phyloP scores from a whole-genome alignment of 768 basidiomycete genomes.

The Coprinellus aureogranulatus region DNA sequence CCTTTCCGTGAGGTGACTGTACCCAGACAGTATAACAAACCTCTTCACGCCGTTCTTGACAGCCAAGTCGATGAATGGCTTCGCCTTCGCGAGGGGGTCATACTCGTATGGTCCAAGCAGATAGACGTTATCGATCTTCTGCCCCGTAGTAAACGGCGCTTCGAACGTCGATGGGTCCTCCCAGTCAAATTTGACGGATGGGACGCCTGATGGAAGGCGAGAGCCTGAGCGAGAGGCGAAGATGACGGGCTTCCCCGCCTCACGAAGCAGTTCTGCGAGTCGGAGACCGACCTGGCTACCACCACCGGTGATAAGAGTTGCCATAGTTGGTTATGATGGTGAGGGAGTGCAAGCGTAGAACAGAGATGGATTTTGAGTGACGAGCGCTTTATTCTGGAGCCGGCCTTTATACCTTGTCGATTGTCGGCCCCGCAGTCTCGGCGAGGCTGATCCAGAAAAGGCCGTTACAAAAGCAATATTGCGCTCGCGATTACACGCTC shows the following conservation, averaged over 20 bases:
- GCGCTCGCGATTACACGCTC: no score
- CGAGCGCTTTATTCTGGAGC: no score
- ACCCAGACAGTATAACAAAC: constrained; percentile 24
- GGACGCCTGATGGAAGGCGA: constrained; percentile 18
- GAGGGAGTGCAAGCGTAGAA: no score
- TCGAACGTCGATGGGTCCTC: constrained; percentile 22
- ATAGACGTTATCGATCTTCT: constrained; percentile 29
- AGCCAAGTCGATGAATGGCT: constrained; percentile 28
- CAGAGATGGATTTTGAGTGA: no score
- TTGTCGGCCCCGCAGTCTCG: no score
- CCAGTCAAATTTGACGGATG: constrained; percentile 33
- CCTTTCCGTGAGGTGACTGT: not conserved
- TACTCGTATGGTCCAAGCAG: constrained; percentile 21
- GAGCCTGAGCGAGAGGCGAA: constrained; percentile 18
- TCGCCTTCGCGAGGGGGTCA: constrained; percentile 16
- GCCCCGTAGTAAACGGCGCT: constrained; percentile 1
- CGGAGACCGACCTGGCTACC: constrained; percentile 21
- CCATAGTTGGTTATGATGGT: no score
- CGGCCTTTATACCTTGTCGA: no score
- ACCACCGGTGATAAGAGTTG: constrained; percentile 26
- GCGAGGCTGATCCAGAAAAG: no score
- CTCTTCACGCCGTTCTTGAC: constrained; percentile 23
- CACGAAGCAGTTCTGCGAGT: constrained; percentile 16
- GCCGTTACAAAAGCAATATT: no score
- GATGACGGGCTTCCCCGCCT: constrained; percentile 15